Evolutionary conservation across 768 basidiomycete genomes (phyloP), one percentile per base, ranked within the genome.

Genomic region (Crassisporium funariophilum): DNA sequence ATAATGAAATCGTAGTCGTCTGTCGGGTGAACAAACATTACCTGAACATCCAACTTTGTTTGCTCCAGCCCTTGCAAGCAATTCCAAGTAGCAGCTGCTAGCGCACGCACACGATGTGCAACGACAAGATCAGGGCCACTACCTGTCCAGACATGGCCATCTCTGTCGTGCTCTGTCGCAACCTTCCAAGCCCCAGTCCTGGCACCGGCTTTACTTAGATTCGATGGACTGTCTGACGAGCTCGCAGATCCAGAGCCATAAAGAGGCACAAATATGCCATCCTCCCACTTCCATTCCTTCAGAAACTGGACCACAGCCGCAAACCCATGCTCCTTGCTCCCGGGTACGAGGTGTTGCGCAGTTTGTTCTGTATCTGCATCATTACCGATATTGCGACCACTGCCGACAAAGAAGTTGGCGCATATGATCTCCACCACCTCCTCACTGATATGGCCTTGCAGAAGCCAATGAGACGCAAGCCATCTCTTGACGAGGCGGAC

Each of bases 401-500:
- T 75, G 2, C 75, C 75, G 9, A 93, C 70, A 60, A 95, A 98
- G 12, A 88, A 73, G 24, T 72, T 71, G 0, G 92, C 90, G 63
- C 90, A 91, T 33, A 99, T 64, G 13, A 98, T 71, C 65, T 99
- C 97, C 25, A 91, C 78, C 0, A 81, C 84, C 62, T 98, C 92
- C 48, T 83, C 79, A 5, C 78, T 76, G 43, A 98, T 72, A 55
- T 91, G 87, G 0, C 75, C 67, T 4, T 78, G 74, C 24, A 98
- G 77, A 46, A 97, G 76, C 86, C 89, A 91, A 61, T 99, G 97
- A 5, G 87, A 73, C 0, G 89, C 83, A 44, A 98, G 72, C 97
- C 97, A 99, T 34, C 95, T 80, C 70, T 98, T 95, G 41, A 90
- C 79, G 12, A 98, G 76, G 29, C 97, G 78, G 12, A 91, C 88